These are phyloP conservation scores for Blastocystis sp. DNA, from an alignment of 352 stramenopile genomes.

Conservation along the genomic window DNA sequence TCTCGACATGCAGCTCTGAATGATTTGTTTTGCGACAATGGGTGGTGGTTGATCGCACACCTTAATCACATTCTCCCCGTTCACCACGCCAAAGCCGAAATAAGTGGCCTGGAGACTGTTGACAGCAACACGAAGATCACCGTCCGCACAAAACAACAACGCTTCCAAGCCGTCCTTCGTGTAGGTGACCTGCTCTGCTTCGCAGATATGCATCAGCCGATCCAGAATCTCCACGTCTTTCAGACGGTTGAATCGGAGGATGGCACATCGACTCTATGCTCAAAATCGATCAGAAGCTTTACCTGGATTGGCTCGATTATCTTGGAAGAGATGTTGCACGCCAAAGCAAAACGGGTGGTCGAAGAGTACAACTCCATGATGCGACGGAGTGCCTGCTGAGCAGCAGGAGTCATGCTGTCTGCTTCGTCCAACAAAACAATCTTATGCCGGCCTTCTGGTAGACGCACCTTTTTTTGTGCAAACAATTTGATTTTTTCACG, in stretches of 20 bases:
- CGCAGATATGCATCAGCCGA: conserved; percentile 84
- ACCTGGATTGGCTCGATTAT: conserved; percentile 94
- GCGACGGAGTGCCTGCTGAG: conserved; percentile 90
- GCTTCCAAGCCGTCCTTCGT: conserved; percentile 86
- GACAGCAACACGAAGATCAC: conserved; percentile 95
- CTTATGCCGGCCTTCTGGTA: conserved; percentile 85
- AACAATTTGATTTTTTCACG: conserved; percentile 98
- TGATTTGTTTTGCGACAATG: conserved; percentile 76
- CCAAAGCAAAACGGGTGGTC: conserved; percentile 93
- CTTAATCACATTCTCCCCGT: conserved; percentile 88
- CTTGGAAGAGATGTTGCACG: conserved; percentile 97
- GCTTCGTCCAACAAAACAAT: conserved; percentile 98
- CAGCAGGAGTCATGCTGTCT: conserved; percentile 91
- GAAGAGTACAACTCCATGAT: conserved; percentile 98
- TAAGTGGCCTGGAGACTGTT: conserved; percentile 97
- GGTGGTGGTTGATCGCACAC: conserved; percentile 91
- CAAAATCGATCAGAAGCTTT: background rate
- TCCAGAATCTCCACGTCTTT: conserved; percentile 89
- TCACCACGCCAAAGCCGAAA: conserved; percentile 87
- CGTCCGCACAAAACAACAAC: conserved; percentile 96
- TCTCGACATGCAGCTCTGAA: conserved; percentile 76
- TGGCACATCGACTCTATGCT: conserved; percentile 86
- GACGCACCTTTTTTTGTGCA: conserved; percentile 91
- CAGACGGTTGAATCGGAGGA: conserved; percentile 90
- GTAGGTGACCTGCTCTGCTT: conserved; percentile 78